phyloP scores from a whole-genome alignment of 352 stramenopile species.

The Globisporangium ultimum region DNA sequence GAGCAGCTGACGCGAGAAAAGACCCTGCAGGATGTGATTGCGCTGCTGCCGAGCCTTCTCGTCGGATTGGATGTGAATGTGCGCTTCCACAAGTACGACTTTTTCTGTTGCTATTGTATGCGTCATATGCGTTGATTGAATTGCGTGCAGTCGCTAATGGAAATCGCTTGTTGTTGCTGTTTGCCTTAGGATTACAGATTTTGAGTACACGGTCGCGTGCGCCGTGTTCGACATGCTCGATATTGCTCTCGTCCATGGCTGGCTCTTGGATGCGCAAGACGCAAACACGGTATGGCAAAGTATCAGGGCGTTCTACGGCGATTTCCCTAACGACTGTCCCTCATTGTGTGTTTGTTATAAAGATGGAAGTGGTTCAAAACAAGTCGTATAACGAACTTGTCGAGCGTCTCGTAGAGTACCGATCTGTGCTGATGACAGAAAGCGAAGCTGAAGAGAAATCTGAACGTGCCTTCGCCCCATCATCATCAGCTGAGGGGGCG shows the following conservation, averaged over 20 bases:
- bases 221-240: conserved; percentile 96
- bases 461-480: not conserved
- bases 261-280: conserved; percentile 95
- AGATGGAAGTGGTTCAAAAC: conserved; percentile 76
- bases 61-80: conserved; percentile 98
- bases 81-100: conserved; percentile 88
- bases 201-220: conserved; percentile 95
- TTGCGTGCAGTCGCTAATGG: too few species aligned
- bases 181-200: conserved; percentile 68
- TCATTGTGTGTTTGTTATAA: not conserved
- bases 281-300: conserved; percentile 47
- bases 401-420: conserved; percentile 91
- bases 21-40: conserved; percentile 87
- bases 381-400: conserved; percentile 98
- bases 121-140: not conserved
- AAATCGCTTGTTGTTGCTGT: not conserved
- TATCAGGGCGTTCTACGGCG: not conserved
- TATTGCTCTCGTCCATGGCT: conserved; percentile 96
- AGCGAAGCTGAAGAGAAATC: conserved; percentile 13
- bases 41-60: conserved; percentile 92
- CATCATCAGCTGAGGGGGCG: not conserved
- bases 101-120: not conserved
- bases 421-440: conserved; percentile 65
- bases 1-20: conserved; percentile 73
- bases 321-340: not conserved